Conservation (phyloP, 2,329 filamentous ascomycete genomes). For the Ascomycota sp. region DNA sequence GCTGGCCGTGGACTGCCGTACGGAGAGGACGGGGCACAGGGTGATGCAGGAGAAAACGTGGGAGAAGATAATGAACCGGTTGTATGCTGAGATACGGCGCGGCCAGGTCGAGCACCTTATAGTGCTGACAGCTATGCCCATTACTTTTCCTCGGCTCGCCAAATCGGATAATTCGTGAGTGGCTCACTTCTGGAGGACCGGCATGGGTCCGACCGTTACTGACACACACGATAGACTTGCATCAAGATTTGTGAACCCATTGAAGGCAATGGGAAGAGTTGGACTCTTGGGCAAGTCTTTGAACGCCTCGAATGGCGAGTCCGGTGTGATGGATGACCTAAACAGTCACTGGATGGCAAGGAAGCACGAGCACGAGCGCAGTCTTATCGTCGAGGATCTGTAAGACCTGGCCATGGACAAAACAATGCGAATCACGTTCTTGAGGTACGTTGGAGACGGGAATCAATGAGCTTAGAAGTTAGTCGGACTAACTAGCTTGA, state of each 20-base stretch:
- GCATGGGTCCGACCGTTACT: slow-evolving; percentile 5
- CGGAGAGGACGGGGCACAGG: slow-evolving; percentile 68
- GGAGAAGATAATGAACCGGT: slow-evolving; percentile 69
- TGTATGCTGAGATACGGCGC: slow-evolving; percentile 61
- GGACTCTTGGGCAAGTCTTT: slow-evolving; percentile 63
- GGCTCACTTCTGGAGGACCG: not conserved
- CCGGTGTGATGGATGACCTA: slow-evolving; percentile 78
- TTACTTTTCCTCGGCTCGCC: slow-evolving; percentile 58
- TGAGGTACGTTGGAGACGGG: slow-evolving; percentile 31
- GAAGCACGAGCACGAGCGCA: slow-evolving; percentile 79
- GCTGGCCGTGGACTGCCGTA: slow-evolving; percentile 76
- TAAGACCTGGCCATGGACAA: slow-evolving; percentile 88
- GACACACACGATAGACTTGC: slow-evolving; percentile 43
- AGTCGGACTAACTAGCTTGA: not conserved
- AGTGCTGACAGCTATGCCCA: slow-evolving; percentile 66
- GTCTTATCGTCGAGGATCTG: slow-evolving; percentile 69
- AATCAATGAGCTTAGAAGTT: not conserved
- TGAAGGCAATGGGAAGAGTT: slow-evolving; percentile 71
- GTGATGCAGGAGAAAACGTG: slow-evolving; percentile 66
- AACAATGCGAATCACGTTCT: slow-evolving; percentile 74
- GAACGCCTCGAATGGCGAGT: slow-evolving; percentile 78
- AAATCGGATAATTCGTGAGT: slow-evolving; percentile 52
- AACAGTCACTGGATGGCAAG: slow-evolving; percentile 97
- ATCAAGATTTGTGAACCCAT: slow-evolving; percentile 65
- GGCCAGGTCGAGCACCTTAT: slow-evolving; percentile 80